Conservation (phyloP, 768 basidiomycete genomes). For the Macrolepiota dolichaula region DNA sequence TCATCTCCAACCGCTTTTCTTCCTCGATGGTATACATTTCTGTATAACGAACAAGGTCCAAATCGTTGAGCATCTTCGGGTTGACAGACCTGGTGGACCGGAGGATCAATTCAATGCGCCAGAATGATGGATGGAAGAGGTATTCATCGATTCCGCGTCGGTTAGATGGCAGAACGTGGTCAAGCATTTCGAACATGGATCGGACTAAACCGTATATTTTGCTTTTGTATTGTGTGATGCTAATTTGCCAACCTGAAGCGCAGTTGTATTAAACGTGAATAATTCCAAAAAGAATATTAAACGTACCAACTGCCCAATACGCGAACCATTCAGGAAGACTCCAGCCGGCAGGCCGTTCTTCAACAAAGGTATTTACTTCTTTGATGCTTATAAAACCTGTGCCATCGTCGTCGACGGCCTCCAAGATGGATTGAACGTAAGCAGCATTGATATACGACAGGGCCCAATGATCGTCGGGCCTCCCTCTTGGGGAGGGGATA, state of each 20-base stretch:
- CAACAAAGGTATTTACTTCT: slow-evolving; percentile 35
- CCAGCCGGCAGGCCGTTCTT: slow-evolving; percentile 30
- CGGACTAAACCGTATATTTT: slow-evolving; percentile 29
- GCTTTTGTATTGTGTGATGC: slow-evolving; percentile 29
- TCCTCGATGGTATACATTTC: slow-evolving; percentile 24
- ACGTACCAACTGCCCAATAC: slow-evolving; percentile 33
- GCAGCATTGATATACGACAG: slow-evolving; percentile 34
- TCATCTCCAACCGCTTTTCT: slow-evolving; percentile 26
- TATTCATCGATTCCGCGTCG: slow-evolving; percentile 29
- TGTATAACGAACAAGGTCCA: slow-evolving; percentile 25
- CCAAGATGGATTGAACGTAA: slow-evolving; percentile 35
- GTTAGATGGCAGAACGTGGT: slow-evolving; percentile 29
- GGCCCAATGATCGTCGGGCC: slow-evolving; percentile 32
- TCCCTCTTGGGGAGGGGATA: slow-evolving; percentile 14
- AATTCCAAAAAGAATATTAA: not conserved
- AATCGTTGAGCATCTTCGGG: slow-evolving; percentile 22
- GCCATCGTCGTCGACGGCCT: slow-evolving; percentile 37
- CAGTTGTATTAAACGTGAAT: not conserved
- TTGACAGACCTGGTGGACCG: slow-evolving; percentile 27
- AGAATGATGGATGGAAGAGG: slow-evolving; percentile 29
- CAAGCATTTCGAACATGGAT: slow-evolving; percentile 25
- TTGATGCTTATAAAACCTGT: slow-evolving; percentile 37
- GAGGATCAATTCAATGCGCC: slow-evolving; percentile 29
- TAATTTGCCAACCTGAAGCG: slow-evolving; percentile 29
- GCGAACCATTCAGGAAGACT: slow-evolving; percentile 34